These are phyloP conservation scores for Ceratobasidium papillatum DNA, from an alignment of 1,284 basidiomycete genomes.

Conservation along the genomic window DNA sequence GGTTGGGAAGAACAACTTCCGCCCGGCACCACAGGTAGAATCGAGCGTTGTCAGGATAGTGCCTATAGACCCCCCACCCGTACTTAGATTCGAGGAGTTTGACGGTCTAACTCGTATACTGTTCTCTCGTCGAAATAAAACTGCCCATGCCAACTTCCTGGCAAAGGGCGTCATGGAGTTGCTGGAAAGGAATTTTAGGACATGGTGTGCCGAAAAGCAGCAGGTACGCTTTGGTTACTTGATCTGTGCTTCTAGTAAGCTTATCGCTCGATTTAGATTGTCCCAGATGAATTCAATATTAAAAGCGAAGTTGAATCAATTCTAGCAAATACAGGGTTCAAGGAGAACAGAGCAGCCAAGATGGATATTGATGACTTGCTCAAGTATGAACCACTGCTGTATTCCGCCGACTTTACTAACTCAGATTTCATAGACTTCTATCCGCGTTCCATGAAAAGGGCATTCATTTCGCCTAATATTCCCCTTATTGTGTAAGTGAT, in stretches of 20 bases:
- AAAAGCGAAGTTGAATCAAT: conserved; percentile 80
- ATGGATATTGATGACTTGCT: conserved; percentile 87
- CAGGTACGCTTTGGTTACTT: conserved; percentile 59
- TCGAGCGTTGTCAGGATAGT: conserved; percentile 90
- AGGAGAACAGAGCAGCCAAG: conserved; percentile 78
- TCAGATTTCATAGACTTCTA: conserved; percentile 59
- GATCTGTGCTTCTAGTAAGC: not conserved
- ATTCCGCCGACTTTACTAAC: conserved; percentile 8
- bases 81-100: conserved; percentile 96
- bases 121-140: conserved; percentile 93
- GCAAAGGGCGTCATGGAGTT: conserved; percentile 95
- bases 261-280: conserved; percentile 59
- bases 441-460: conserved; percentile 84
- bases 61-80: conserved; percentile 94
- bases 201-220: conserved; percentile 88
- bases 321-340: conserved; percentile 69
- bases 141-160: conserved; percentile 83
- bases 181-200: conserved; percentile 93
- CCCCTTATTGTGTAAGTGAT: not conserved
- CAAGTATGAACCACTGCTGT: conserved; percentile 59
- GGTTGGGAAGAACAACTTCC: conserved; percentile 95
- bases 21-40: conserved; percentile 96
- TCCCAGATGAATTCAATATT: conserved; percentile 77
- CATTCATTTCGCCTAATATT: conserved; percentile 74
- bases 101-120: conserved; percentile 93